Conservation (phyloP, 208 protist species). For the Trypanosoma boissoni region DNA sequence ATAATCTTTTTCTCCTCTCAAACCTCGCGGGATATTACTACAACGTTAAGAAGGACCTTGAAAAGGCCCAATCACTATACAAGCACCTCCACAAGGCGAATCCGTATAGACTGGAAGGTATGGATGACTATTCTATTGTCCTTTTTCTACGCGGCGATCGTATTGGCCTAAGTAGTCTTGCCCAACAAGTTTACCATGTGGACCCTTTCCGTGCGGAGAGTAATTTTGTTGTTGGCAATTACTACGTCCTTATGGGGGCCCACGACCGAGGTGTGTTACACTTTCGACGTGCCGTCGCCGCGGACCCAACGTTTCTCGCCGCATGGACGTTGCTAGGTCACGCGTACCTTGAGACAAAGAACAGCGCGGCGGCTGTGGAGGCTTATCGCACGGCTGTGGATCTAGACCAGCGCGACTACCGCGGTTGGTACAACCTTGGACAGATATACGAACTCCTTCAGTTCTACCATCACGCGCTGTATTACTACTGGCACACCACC, state of each 20-base stretch:
- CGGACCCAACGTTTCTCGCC: constrained; percentile 85
- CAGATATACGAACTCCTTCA: constrained; percentile 97
- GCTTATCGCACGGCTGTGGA: constrained; percentile 94
- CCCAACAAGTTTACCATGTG: constrained; percentile 88
- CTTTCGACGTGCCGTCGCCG: constrained; percentile 90
- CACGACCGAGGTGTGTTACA: constrained; percentile 95
- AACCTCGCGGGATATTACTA: constrained; percentile 86
- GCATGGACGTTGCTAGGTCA: constrained; percentile 98
- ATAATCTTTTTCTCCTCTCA: constrained; percentile 59
- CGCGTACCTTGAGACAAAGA: constrained; percentile 96
- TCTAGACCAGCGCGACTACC: constrained; percentile 92
- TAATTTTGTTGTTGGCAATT: constrained; percentile 98
- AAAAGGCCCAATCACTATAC: constrained; percentile 82
- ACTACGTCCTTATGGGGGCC: constrained; percentile 93
- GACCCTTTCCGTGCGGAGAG: constrained; percentile 96
- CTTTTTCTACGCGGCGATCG: constrained; percentile 94
- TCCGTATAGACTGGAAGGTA: constrained; percentile 89
- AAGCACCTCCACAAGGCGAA: constrained; percentile 76
- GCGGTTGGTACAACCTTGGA: constrained; percentile 97
- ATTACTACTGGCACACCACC: constrained; percentile 96
- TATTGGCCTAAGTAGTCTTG: constrained; percentile 85
- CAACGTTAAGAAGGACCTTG: constrained; percentile 87
- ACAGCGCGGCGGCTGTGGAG: constrained; percentile 93
- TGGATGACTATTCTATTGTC: constrained; percentile 97
- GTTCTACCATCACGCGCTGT: constrained; percentile 93